Evolutionary conservation across 2,329 filamentous ascomycete genomes (phyloP).

Genomic region (Alternaria sp.): DNA sequence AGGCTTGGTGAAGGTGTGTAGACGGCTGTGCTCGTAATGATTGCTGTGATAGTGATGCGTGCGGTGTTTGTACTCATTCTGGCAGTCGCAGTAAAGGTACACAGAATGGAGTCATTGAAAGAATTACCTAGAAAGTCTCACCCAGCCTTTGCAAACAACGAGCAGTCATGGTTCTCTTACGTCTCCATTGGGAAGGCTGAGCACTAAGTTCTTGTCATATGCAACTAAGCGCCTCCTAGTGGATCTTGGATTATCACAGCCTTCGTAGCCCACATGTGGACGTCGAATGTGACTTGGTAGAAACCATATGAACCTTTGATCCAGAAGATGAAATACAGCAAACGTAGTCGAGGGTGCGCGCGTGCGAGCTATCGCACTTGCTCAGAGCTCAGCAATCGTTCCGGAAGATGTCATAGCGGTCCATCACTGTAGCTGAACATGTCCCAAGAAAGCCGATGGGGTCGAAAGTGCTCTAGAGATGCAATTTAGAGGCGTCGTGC

Average conservation of each 20-base stretch:
- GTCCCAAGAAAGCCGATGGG: background rate
- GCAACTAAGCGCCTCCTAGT: constrained; percentile 2
- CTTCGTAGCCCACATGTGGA: background rate
- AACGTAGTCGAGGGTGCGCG: background rate
- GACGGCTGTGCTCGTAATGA: background rate
- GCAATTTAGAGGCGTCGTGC: background rate
- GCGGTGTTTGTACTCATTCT: background rate
- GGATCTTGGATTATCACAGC: background rate
- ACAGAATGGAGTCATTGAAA: background rate
- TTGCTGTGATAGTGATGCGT: background rate
- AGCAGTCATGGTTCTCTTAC: background rate
- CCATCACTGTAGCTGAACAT: background rate
- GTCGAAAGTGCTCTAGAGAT: background rate
- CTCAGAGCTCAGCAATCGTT: background rate
- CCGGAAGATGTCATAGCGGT: background rate
- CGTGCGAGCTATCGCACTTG: background rate
- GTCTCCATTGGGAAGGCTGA: background rate
- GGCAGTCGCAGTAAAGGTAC: background rate
- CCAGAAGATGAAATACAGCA: background rate
- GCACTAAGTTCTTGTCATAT: background rate
- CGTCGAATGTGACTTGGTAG: background rate
- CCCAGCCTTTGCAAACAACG: background rate
- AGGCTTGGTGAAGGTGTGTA: background rate
- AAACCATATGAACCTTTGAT: background rate
- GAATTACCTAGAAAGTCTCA: background rate